phyloP scores from a whole-genome alignment of 208 protist species.

The Crithidia mellificae region DNA sequence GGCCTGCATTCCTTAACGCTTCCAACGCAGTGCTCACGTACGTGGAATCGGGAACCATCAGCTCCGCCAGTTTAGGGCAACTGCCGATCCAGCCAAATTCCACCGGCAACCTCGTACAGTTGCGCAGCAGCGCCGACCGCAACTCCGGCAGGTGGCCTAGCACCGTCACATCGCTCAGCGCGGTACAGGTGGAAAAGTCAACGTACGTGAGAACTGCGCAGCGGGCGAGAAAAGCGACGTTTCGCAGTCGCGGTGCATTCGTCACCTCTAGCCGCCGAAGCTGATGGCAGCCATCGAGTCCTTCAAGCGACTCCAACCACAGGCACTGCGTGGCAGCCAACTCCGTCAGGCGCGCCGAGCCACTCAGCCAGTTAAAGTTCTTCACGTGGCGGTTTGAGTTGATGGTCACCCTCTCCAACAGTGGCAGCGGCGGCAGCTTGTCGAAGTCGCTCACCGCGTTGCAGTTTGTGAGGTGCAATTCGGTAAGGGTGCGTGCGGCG shows the following conservation, averaged over 20 bases:
- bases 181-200: slow-evolving; percentile 17
- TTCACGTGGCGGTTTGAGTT: slow-evolving; percentile 21
- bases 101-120: slow-evolving; percentile 10
- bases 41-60: slow-evolving; percentile 1
- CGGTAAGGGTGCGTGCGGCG: slow-evolving; percentile 15
- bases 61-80: slow-evolving; percentile 9
- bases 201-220: slow-evolving; percentile 15
- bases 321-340: slow-evolving; percentile 31
- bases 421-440: slow-evolving; percentile 16
- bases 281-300: slow-evolving; percentile 3
- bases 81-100: slow-evolving; percentile 19
- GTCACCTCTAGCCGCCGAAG: slow-evolving; percentile 20
- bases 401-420: slow-evolving; percentile 19
- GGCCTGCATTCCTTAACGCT: neutral
- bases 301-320: slow-evolving; percentile 16
- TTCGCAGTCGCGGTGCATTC: neutral
- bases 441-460: slow-evolving; percentile 7
- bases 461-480: slow-evolving; percentile 28
- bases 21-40: slow-evolving; percentile 4
- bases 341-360: slow-evolving; percentile 16
- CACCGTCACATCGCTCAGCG: slow-evolving; percentile 6
- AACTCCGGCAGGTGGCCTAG: slow-evolving; percentile 7
- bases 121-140: slow-evolving; percentile 2
- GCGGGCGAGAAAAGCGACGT: neutral
- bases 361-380: slow-evolving; percentile 19